Evolutionary conservation across 768 basidiomycete species (phyloP), one percentile per base, ranked within the genome.

Genomic region (Clitopilus hobsonii): DNA sequence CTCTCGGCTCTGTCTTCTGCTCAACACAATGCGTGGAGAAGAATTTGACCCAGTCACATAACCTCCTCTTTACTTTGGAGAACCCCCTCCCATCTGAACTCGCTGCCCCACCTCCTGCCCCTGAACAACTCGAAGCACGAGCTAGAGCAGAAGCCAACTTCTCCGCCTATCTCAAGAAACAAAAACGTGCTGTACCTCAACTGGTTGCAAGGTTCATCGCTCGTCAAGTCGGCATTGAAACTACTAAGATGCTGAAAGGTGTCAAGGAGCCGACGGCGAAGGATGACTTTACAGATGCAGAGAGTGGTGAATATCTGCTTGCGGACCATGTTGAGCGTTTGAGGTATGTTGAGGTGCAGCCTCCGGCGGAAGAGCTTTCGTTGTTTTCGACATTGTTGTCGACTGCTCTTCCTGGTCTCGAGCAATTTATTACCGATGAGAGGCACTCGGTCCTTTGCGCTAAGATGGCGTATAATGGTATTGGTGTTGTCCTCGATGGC

Each of bases 321-420:
- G 83, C 79, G 30, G 91, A 94, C 60, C 89, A 94, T 62, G 68
- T 91, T 11, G 91, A 93, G 61, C 76, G 91, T 24, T 69, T 91
- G 61, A 77, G 88, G 53, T 90, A 79, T 64, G 68, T 89, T 22
- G 84, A 89, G 38, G 63, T 82, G n/a, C 60, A 66, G 11, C 71
- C 79, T 1, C 64, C 76, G 14, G 69, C 75, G 22, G 76, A 81
- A 48, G 85, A 86, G 58, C 66, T 73, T 18, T 66, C 74, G 22
- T 58, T 86, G 14, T 64, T 91, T 38, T 67, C 74, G 25, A 69
- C 75, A 16, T 77, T 92, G 18, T 65, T 94, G 52, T 71, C 77
- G 48, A 70, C 74, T 28, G 85, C 86, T 2, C 68, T 92, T 41
- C 86, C 85, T 10, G 90, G 89, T 18, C 65, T 93, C 56, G 88